These are phyloP conservation scores for Fusarium annulatum DNA, from an alignment of 2,329 filamentous ascomycete genomes.

Conservation along the genomic window DNA sequence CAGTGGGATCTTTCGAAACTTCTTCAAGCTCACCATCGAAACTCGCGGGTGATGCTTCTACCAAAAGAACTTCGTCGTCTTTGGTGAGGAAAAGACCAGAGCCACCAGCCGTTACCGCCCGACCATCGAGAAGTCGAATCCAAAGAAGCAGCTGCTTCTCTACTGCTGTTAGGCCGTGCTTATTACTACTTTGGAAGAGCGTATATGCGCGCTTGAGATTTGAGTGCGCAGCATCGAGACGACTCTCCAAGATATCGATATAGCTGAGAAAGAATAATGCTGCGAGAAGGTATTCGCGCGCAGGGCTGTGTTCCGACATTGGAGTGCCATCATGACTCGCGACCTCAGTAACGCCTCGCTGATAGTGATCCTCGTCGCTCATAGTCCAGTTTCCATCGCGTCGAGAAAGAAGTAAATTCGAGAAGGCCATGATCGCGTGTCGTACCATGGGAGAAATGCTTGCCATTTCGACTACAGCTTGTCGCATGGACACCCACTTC, in stretches of 20 bases:
- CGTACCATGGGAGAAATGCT: slow-evolving; percentile 58
- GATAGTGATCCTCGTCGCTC: slow-evolving; percentile 53
- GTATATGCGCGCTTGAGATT: slow-evolving; percentile 62
- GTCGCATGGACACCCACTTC: slow-evolving; percentile 62
- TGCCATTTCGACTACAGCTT: slow-evolving; percentile 60
- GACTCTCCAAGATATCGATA: slow-evolving; percentile 59
- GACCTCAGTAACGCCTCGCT: slow-evolving; percentile 51
- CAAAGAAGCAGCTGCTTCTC: slow-evolving; percentile 64
- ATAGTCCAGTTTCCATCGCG: slow-evolving; percentile 48
- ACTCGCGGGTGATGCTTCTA: slow-evolving; percentile 56
- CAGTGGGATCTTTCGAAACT: slow-evolving; percentile 35
- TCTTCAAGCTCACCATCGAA: slow-evolving; percentile 48
- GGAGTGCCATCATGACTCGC: slow-evolving; percentile 35
- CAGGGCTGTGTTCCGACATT: slow-evolving; percentile 46
- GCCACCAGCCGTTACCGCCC: slow-evolving; percentile 66
- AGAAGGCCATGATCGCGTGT: slow-evolving; percentile 63
- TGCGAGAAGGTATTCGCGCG: slow-evolving; percentile 58
- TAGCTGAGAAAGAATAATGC: slow-evolving; percentile 66
- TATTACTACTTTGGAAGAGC: slow-evolving; percentile 57
- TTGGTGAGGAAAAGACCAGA: slow-evolving; percentile 64
- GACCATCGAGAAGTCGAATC: slow-evolving; percentile 65
- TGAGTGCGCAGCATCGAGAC: slow-evolving; percentile 58
- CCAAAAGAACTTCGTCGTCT: slow-evolving; percentile 59
- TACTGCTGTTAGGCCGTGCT: slow-evolving; percentile 50
- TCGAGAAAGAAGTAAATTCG: slow-evolving; percentile 56